Conservation (phyloP, 2,329 filamentous ascomycete species). For the Trichoderma atrobrunneum region DNA sequence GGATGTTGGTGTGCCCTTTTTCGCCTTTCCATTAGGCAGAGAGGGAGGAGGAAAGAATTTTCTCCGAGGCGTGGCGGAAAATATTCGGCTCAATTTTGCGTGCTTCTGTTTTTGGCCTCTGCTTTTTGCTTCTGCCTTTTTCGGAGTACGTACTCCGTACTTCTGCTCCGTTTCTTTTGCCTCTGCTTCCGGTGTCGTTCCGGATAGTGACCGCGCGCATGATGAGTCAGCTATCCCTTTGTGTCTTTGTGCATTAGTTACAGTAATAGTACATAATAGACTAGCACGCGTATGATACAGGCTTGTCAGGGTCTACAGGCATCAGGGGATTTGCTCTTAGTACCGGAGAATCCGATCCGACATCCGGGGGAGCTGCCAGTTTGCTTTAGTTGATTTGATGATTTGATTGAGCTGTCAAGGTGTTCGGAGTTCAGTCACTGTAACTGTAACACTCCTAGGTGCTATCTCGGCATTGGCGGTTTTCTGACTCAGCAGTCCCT, state of each 20-base stretch:
- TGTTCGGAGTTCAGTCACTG: neutral
- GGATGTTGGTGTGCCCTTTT: conserved; percentile 32
- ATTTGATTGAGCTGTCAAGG: neutral
- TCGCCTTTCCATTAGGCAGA: conserved; percentile 22
- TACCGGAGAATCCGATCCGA: neutral
- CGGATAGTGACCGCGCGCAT: neutral
- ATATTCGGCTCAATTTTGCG: conserved; percentile 3
- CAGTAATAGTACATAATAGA: too few relatives aligned
- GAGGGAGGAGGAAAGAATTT: conserved; percentile 35
- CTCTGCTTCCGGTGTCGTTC: neutral
- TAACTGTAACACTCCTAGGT: neutral
- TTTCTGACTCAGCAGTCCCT: neutral
- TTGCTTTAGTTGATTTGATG: neutral
- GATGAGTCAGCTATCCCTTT: neutral
- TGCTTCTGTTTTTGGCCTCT: neutral
- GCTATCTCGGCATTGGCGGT: neutral
- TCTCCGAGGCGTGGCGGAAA: conserved; percentile 29
- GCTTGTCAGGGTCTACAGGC: neutral
- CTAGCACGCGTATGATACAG: neutral
- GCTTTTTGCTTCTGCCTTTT: neutral
- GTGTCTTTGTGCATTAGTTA: neutral
- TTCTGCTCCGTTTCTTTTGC: neutral
- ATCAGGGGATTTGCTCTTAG: neutral
- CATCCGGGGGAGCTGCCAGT: neutral
- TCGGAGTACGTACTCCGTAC: neutral